A percentile compares a stretch with the other conserved stretches of the same genome.
phyloP scores from a whole-genome alignment of 805 yeast genomes.

The Grigorovia transvaalensis region DNA sequence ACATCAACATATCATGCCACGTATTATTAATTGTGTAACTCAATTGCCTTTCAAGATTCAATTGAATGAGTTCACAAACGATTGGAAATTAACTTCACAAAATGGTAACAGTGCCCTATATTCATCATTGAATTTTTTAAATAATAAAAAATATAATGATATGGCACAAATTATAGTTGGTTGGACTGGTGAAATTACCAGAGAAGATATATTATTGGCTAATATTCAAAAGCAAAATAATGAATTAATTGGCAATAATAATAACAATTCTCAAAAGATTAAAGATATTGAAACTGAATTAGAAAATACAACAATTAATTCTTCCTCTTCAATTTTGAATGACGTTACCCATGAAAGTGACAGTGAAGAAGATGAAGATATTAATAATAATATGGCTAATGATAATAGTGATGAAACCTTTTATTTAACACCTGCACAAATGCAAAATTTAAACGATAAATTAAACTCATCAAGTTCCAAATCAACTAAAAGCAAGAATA shows the following conservation, averaged over 20 bases:
- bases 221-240: neutral
- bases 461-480: slow-evolving; percentile 6
- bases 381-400: slow-evolving; percentile 1
- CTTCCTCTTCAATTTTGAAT: neutral
- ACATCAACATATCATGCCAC: slow-evolving; percentile 7
- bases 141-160: slow-evolving; percentile 39
- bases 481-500: neutral
- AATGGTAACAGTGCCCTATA: slow-evolving; percentile 82
- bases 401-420: slow-evolving; percentile 32
- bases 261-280: neutral
- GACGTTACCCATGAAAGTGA: neutral
- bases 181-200: slow-evolving; percentile 84
- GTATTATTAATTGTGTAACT: slow-evolving; percentile 29
- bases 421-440: slow-evolving; percentile 48
- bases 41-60: slow-evolving; percentile 29
- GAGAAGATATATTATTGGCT: slow-evolving; percentile 3
- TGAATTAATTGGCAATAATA: neutral
- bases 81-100: slow-evolving; percentile 51
- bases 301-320: neutral
- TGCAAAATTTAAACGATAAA: slow-evolving; percentile 26
- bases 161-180: slow-evolving; percentile 88
- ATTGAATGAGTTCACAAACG: slow-evolving; percentile 21
- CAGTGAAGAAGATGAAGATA: neutral
- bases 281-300: neutral
- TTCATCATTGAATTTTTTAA: slow-evolving; percentile 57